phyloP scores from a whole-genome alignment of 331 rosid genomes.

The Rhamnella rubrinervis region DNA sequence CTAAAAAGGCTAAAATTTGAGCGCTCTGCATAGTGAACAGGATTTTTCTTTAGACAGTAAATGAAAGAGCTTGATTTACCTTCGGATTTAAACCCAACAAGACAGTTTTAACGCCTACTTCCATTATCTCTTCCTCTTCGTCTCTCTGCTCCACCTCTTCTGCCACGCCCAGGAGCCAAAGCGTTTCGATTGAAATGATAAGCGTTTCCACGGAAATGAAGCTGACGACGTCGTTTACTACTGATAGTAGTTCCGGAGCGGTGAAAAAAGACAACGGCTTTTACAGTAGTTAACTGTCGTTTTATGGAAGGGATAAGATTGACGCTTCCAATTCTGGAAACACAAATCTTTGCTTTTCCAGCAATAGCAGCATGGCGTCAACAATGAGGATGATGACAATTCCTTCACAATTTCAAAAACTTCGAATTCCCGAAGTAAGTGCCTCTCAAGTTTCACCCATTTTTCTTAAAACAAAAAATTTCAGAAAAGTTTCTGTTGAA shows the following conservation, averaged over 20 bases:
- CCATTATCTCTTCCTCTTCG: conserved; percentile 18
- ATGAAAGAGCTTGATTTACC: conserved; percentile 35
- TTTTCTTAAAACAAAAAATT: not conserved
- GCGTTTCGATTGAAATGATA: too few relatives aligned
- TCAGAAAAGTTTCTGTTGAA: not conserved
- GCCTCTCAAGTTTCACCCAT: not conserved
- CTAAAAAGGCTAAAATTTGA: not conserved
- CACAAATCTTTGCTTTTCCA: too few relatives aligned
- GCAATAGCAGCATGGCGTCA: conserved; percentile 15
- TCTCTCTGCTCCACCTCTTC: not conserved
- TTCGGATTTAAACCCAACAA: conserved; percentile 35
- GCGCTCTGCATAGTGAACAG: not conserved
- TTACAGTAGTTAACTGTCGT: too few relatives aligned
- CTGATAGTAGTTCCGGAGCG: too few relatives aligned
- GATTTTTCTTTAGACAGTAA: not conserved
- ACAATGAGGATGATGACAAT: conserved; percentile 10
- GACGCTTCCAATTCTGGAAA: too few relatives aligned
- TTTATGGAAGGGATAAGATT: too few relatives aligned
- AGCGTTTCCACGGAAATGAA: too few relatives aligned
- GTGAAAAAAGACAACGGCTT: too few relatives aligned
- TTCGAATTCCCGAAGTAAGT: conserved; percentile 26
- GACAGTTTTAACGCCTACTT: conserved; percentile 38
- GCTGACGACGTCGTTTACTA: too few relatives aligned
- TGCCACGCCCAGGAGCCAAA: too few relatives aligned
- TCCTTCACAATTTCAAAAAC: conserved; percentile 7